Evolutionary conservation across 345 rosid genomes (phyloP), one percentile per base, ranked within the genome.

Genomic region (Eucalyptus microcorys): DNA sequence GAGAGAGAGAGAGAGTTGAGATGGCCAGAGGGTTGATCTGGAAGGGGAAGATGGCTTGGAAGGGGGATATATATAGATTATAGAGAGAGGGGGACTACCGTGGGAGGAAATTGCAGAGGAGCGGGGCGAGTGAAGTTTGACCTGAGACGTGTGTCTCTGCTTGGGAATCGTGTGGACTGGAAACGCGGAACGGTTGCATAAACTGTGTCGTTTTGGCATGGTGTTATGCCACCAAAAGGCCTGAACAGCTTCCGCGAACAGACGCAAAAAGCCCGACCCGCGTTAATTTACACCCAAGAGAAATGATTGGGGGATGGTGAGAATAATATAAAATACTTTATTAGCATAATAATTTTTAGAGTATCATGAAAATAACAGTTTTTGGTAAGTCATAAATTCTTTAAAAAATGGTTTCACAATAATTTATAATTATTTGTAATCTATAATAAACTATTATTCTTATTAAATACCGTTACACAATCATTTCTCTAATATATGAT

Each of bases 341-440:
- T 52, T 19, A 19, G 24, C 55, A 52, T 52, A 52, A 52, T 52
- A 21, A 52, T 21, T 52, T 52, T 52, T 52, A n/a, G 10, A 2
- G 1, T 7, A 52, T 0, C 9, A 3, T 19, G 0, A 3, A 52
- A 52, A 52, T 52, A 19, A 52, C 1, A 52, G 0, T 19, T 0
- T 7, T 7, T 50, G 7, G 8, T 7, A 2, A 52, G 2, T 19
- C 0, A 52, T 17, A 17, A 52, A 52, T 52, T 3, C 0, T 7
- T 52, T 0, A 7, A 52, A 1, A 52, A 52, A 0, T 52, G 1
- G 0, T 7, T 0, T 52, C 3, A 19, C 0, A 19, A 52, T 52
- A 52, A 52, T 19, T 52, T 19, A 52, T 52, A 50, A 50, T 50
- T 50, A 50, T 50, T 50, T 3, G 2, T 7, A 3, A 52, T 52